Base-by-base conservation (phyloP, 805 yeast genomes). In the Zygosaccharomyces bailii region DNA sequence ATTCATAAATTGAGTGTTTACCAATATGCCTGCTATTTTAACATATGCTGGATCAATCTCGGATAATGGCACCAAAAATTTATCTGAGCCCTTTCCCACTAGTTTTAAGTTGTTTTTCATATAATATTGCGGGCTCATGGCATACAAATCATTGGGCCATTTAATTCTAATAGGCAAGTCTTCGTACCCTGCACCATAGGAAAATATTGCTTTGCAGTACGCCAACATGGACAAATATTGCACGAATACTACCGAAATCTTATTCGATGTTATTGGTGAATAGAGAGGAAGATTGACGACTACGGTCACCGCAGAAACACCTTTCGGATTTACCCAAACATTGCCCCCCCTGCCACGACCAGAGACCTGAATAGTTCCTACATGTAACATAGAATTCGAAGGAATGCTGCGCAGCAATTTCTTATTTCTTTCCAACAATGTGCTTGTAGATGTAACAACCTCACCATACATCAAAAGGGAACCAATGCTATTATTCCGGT, bases 311-410 rank as follows among this genome's bases (percentile, higher is more conserved):
- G 98, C 96, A 63, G 88, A 67, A 1, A 89, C 95, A 8, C 99
- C 99, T 18, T 76, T 74, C 2, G 99, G 99, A 53, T 87, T 90
- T 18, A 93, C 83, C 99, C 99, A 93, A 2, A 80, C 82, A 53
- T 93, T 93, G 1, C 93, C 95, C 11, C 97, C 95, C 45, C 99
- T 78, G 2, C 99, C 99, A 39, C 91, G 73, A 1, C 99, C 99
- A 0, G 88, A 76, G 1, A 87, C 82, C 63, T 93, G 99, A 2
- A 84, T 78, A 1, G 90, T 82, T 0, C 95, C 96, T 3, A 81
- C 74, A 44, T 59, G 63, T 5, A 64, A 47, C 34, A 53, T 44
- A 0, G 65, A 46, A 30, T 52, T 59, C 16, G 55, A 49, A 6
- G 68, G 68, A 8, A 82, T 63, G 1, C 80, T 70, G 5, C 72